Evolutionary conservation across 179 eudicot genomes (phyloP).

Genomic region (Vitellaria paradoxa): DNA sequence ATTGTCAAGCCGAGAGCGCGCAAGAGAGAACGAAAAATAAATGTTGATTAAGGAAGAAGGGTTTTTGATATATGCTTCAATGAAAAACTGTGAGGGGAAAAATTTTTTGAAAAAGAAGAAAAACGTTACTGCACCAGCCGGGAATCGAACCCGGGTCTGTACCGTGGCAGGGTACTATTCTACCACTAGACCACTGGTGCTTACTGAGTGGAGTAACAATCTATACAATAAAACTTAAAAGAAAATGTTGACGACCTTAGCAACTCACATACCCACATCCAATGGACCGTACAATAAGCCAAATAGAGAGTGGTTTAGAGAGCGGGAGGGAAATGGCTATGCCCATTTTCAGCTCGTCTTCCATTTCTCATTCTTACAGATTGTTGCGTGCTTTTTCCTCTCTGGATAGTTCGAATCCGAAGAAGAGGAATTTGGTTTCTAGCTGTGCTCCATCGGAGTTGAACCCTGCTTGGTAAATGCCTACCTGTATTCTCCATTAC

Average conservation of each 20-base stretch:
- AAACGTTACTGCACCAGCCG: constrained; percentile 28
- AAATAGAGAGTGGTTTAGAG: neutral
- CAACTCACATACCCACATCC: constrained; percentile 8
- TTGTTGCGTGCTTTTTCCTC: neutral
- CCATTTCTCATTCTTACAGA: constrained; percentile 12
- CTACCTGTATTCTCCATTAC: neutral
- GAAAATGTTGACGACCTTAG: no score
- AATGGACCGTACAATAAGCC: neutral
- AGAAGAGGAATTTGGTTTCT: constrained; percentile 17
- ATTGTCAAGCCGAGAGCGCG: constrained; percentile 8
- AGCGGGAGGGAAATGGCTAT: constrained; percentile 20
- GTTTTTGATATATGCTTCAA: neutral
- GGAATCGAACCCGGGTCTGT: constrained; percentile 71
- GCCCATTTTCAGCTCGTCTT: constrained; percentile 12
- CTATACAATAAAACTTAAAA: no score
- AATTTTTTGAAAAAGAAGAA: neutral
- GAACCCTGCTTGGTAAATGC: constrained; percentile 2
- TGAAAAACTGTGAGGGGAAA: no score
- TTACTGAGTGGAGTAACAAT: neutral
- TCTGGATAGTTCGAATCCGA: neutral
- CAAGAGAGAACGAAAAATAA: neutral
- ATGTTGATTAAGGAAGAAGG: neutral
- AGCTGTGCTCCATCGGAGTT: constrained; percentile 24
- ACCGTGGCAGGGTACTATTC: constrained; percentile 92
- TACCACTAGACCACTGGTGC: constrained; percentile 74